Evolutionary conservation across 352 stramenopile species (phyloP), one percentile per base, ranked within the genome.

Genomic region (Globisporangium takayamanum): DNA sequence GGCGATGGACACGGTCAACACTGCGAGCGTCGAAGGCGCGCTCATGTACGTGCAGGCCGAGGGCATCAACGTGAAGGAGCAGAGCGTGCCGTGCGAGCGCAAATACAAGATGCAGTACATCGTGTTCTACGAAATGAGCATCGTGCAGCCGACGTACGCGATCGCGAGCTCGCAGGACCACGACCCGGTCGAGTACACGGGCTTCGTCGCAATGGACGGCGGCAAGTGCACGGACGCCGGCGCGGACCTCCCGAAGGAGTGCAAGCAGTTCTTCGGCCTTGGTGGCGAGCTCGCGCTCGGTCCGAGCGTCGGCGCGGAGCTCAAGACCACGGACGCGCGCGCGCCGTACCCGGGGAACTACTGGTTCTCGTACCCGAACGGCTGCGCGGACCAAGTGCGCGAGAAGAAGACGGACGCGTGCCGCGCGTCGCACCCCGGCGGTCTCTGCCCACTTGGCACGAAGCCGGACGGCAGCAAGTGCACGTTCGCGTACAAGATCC

Each of bases 41-140:
- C 68, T 94, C 50, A 89, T 85, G 78, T 94, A 87, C 59, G 80
- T 92, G 0, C 81, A 91, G 64, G 78, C 81, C 6, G 84, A 94
- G 59, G 73, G 81, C 36, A 94, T 94, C 52, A 64, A 64, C 44
- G 47, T 46, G 51, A 59, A 56, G 20, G 58, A 59, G 45, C 52
- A 47, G 50, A 66, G 52, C n/a, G 56, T 75, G 28, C 56, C 71
- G 51, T 64, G 59, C 44, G 30, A 64, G 20, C 66, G 68, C 55
- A 76, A 76, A 62, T 66, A 67, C 60, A 73, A 67, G 22, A 60
- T 76, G 39, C n/a, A 53, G 45, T 71, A 77, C 58, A 55, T 77
- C 10, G 60, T 66, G 26, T 73, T 76, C 50, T 76, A 77, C 60
- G 57, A 70, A 22, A 58, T 70, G 37, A 63, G 28, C 20, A 68